Base-by-base conservation (phyloP, 108 stramenopile species). In the Asterionellopsis glacialis region DNA sequence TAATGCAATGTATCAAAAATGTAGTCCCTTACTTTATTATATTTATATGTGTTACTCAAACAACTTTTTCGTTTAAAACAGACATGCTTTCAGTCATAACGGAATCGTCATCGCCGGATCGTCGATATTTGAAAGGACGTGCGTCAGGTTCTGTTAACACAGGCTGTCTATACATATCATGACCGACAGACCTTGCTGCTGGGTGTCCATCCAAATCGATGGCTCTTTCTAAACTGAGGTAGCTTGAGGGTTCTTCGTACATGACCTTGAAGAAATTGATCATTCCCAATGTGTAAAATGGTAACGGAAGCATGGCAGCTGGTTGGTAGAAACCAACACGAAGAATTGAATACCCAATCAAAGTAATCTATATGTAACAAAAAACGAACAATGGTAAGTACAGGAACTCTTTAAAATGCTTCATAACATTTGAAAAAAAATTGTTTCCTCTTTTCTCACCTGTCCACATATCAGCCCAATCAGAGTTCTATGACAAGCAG, bases 401-500 rank as follows among this genome's bases (percentile, higher is more conserved):
- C 5, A 33, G 33, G 7, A 33, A 33, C 33, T 5, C 33, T 2
- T 5, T 5, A 7, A 33, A 33, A 5, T 7, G 33, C 7, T 7
- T 2, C 7, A 2, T 7, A 33, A 33, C 5, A 2, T 33, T 33
- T 33, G 7, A 33, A 33, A 33, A 33, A 33, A 33, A 33, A 5
- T 33, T 7, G 7, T 33, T 33, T 33, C 7, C 33, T 5, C 33
- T 33, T 33, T 2, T 33, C 33, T 33, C 9, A 73, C 21, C 26
- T 82, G 81, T 5, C 72, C 77, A 28, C 71, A 68, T 27, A 75
- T 65, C 4, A 82, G 49, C 10, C 77, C 81, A 49, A 75, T 61
- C 53, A 82, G 45, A 45, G 81, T 79, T 47, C 77, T 62, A 60
- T 79, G 67, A 28, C 77, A 78, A 39, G 73, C 81, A 58, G 78